These are phyloP conservation scores for Nadsonia commutata DNA, from an alignment of 1,139 yeast species.

Conservation along the genomic window DNA sequence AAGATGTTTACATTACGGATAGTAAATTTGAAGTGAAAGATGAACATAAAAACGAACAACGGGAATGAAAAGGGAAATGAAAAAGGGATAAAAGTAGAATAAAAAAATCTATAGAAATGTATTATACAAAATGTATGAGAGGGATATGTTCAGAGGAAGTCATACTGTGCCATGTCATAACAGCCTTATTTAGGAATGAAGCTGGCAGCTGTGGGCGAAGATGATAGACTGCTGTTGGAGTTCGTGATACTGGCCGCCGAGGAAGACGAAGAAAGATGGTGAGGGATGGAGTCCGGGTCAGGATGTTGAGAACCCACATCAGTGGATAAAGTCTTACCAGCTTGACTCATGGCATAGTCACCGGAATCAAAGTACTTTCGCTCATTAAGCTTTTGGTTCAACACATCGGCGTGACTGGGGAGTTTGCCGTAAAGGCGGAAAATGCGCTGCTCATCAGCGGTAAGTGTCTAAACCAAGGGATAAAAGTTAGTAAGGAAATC, in stretches of 20 bases:
- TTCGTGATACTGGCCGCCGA: not conserved
- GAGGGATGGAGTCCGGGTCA: conserved; percentile 20
- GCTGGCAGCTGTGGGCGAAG: not conserved
- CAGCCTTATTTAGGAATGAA: not conserved
- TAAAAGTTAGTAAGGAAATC: too few relatives aligned
- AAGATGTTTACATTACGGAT: too few relatives aligned
- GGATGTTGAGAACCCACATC: conserved; percentile 29
- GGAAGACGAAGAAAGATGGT: not conserved
- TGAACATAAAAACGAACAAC: too few relatives aligned
- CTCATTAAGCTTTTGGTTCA: conserved; percentile 57
- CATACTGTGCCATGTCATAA: too few relatives aligned
- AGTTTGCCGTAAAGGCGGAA: conserved; percentile 76
- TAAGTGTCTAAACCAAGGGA: conserved; percentile 6
- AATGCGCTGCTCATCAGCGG: conserved; percentile 29
- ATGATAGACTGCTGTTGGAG: not conserved
- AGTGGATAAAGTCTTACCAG: conserved; percentile 25
- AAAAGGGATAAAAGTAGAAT: too few relatives aligned
- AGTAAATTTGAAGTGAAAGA: too few relatives aligned
- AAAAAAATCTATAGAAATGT: too few relatives aligned
- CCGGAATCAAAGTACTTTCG: conserved; percentile 94
- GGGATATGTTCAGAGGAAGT: too few relatives aligned
- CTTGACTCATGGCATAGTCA: conserved; percentile 88
- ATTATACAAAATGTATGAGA: too few relatives aligned
- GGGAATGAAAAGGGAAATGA: too few relatives aligned
- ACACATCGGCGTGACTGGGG: conserved; percentile 73